These are phyloP conservation scores for Beauveria rudraprayagi DNA, from an alignment of 2,329 filamentous ascomycete genomes.

Conservation along the genomic window DNA sequence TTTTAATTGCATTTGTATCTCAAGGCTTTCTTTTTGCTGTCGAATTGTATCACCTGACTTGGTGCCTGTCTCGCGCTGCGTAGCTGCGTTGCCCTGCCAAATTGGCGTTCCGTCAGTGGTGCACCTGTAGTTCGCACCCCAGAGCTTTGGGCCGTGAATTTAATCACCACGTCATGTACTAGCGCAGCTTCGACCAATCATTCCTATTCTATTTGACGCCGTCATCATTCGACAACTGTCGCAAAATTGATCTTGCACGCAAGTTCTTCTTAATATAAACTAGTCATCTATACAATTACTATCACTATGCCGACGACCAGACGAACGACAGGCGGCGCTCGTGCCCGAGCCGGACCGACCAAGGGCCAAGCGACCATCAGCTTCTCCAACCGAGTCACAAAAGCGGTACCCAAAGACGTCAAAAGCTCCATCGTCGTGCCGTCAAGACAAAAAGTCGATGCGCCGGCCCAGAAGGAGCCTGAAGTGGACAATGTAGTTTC, in stretches of 20 bases:
- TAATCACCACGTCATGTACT: constrained; percentile 5
- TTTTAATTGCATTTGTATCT: background rate
- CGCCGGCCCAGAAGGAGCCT: constrained; percentile 16
- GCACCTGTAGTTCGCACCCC: background rate
- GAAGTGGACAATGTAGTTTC: constrained; percentile 17
- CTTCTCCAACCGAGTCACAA: constrained; percentile 51
- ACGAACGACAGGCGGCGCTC: constrained; percentile 35
- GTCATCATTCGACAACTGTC: background rate
- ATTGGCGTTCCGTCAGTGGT: constrained; percentile 13
- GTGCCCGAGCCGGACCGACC: constrained; percentile 26
- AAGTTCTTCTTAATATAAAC: background rate
- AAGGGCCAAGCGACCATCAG: constrained; percentile 49
- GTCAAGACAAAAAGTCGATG: constrained; percentile 27
- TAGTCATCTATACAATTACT: background rate
- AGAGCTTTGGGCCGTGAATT: constrained; percentile 3
- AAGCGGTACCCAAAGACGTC: constrained; percentile 38
- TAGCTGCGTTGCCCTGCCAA: constrained; percentile 48
- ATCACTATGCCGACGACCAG: constrained; percentile 39
- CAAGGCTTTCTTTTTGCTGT: background rate
- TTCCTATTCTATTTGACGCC: background rate
- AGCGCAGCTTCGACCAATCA: background rate
- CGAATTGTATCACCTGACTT: constrained; percentile 36
- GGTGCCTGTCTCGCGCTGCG: constrained; percentile 36
- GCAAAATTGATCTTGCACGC: no score
- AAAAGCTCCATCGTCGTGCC: constrained; percentile 36